Evolutionary conservation across 164 flowering plant species (phyloP).

Genomic region (Tinospora cordifolia): DNA sequence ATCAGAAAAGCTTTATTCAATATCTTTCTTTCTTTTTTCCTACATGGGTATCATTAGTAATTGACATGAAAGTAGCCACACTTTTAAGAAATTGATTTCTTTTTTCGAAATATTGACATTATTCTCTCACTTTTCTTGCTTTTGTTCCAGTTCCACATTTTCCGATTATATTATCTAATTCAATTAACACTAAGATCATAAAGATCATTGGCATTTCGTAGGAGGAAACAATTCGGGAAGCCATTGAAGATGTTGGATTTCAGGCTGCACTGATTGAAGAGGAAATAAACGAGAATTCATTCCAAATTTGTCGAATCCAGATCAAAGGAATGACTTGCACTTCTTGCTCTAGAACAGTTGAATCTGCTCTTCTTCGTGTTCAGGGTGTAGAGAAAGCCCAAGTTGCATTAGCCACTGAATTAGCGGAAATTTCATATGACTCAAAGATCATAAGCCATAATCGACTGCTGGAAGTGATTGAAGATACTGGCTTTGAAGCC

Average conservation of each 20-base stretch:
- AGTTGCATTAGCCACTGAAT: slow-evolving; percentile 80
- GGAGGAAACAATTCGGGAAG: slow-evolving; percentile 68
- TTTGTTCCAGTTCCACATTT: neutral
- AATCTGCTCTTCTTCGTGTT: slow-evolving; percentile 39
- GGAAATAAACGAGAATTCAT: slow-evolving; percentile 27
- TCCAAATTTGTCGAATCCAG: slow-evolving; percentile 46
- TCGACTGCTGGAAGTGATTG: slow-evolving; percentile 42
- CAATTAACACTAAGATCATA: neutral
- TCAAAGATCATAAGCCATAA: slow-evolving; percentile 35
- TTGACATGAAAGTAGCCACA: neutral
- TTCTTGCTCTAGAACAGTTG: slow-evolving; percentile 62
- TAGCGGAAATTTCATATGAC: slow-evolving; percentile 61
- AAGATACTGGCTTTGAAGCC: slow-evolving; percentile 72
- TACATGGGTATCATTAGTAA: no score
- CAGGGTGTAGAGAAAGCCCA: slow-evolving; percentile 58
- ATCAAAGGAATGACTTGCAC: slow-evolving; percentile 87
- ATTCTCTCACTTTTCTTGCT: neutral
- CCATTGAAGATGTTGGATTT: slow-evolving; percentile 79
- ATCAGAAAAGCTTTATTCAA: no score
- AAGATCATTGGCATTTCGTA: slow-evolving; percentile 14
- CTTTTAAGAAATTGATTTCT: neutral
- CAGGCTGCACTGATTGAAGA: slow-evolving; percentile 45
- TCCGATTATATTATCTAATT: neutral
- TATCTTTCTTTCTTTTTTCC: no score
- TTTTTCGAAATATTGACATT: neutral